A percentile compares a stretch with the other conserved stretches of the same genome.
Conservation (phyloP, 345 rosid genomes). For the Moringa oleifera region DNA sequence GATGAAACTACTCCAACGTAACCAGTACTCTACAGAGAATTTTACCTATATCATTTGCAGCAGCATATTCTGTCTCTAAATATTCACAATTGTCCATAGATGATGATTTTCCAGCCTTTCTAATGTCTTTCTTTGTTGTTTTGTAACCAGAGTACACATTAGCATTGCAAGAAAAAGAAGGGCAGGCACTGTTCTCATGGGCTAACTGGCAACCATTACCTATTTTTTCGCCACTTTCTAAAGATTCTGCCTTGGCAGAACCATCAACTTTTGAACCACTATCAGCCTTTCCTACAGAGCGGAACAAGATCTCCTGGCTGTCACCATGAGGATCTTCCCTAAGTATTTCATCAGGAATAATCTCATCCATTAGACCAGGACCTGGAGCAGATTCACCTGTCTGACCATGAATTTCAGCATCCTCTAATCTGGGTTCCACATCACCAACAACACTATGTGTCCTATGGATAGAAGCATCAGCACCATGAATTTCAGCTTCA, state of each 20-base stretch:
- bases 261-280: slow-evolving; percentile 94
- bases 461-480: slow-evolving; percentile 86
- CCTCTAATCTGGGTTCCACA: slow-evolving; percentile 80
- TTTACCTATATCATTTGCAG: slow-evolving; percentile 63
- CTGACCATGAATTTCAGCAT: slow-evolving; percentile 92
- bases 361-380: slow-evolving; percentile 82
- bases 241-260: slow-evolving; percentile 84
- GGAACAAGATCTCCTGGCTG: slow-evolving; percentile 87
- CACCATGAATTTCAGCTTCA: slow-evolving; percentile 97
- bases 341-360: slow-evolving; percentile 69
- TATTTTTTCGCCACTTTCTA: slow-evolving; percentile 90
- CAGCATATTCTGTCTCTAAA: slow-evolving; percentile 62
- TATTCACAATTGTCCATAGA: slow-evolving; percentile 53
- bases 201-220: slow-evolving; percentile 43
- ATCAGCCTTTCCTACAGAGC: slow-evolving; percentile 78
- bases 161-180: slow-evolving; percentile 93
- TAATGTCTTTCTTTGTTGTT: slow-evolving; percentile 62
- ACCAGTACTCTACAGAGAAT: too few species aligned
- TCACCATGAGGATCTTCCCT: slow-evolving; percentile 81
- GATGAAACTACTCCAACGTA: not conserved
- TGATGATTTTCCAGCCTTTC: slow-evolving; percentile 67
- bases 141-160: slow-evolving; percentile 56
- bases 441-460: slow-evolving; percentile 87
- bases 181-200: slow-evolving; percentile 53
- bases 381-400: slow-evolving; percentile 95